These are phyloP conservation scores for Hypoxylon subgilvum DNA, from an alignment of 495 filamentous ascomycete species.

Conservation along the genomic window DNA sequence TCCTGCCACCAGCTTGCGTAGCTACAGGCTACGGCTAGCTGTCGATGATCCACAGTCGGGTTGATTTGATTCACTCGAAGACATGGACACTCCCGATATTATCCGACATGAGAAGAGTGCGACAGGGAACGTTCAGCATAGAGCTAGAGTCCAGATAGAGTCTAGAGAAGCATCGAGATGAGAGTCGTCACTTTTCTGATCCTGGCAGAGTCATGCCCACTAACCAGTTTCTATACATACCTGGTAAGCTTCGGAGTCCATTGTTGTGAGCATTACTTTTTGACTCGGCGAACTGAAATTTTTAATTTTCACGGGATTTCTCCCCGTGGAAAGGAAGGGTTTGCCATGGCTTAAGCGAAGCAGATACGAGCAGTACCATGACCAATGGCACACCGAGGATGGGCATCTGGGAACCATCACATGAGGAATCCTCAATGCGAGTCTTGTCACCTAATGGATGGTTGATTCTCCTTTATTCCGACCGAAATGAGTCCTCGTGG, in stretches of 20 bases:
- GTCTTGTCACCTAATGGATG: slow-evolving; percentile 31
- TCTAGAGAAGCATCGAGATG: slow-evolving; percentile 8
- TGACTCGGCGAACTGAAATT: slow-evolving; percentile 1
- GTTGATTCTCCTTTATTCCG: slow-evolving; percentile 36
- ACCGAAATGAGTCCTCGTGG: slow-evolving; percentile 29
- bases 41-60: slow-evolving; percentile 25
- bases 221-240: slow-evolving; percentile 10
- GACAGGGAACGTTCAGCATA: slow-evolving; percentile 1
- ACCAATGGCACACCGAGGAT: slow-evolving; percentile 34
- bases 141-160: too few relatives aligned
- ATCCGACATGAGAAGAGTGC: slow-evolving; percentile 17
- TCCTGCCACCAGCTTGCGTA: slow-evolving; percentile 10
- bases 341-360: slow-evolving; percentile 32
- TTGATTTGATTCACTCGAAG: slow-evolving; percentile 12
- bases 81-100: slow-evolving; percentile 23
- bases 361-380: slow-evolving; percentile 9
- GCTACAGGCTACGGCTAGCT: too few relatives aligned
- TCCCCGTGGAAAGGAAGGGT: slow-evolving; percentile 6
- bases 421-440: slow-evolving; percentile 40
- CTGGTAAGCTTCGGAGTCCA: slow-evolving; percentile 22
- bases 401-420: slow-evolving; percentile 24
- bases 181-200: slow-evolving; percentile 25
- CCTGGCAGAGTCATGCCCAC: slow-evolving; percentile 13
- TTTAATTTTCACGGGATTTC: slow-evolving; percentile 4
- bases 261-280: slow-evolving; percentile 26